These are phyloP conservation scores for Zygoascus sp. DNA, from an alignment of 1,139 yeast genomes.

Conservation along the genomic window DNA sequence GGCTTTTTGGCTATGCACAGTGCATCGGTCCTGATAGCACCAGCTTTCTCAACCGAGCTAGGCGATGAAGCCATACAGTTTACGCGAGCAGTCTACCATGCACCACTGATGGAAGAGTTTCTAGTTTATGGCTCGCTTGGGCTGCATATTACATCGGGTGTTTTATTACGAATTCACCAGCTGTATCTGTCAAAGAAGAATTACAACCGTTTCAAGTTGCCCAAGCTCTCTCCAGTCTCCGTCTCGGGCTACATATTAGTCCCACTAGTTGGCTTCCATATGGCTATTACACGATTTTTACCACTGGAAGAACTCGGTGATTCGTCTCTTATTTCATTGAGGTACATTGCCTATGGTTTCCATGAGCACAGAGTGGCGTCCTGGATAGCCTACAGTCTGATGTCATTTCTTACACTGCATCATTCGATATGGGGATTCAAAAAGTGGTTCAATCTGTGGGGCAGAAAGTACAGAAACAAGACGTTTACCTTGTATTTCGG, in stretches of 20 bases:
- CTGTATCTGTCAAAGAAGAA: conserved; percentile 29
- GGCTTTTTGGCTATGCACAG: conserved; percentile 58
- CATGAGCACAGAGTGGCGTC: conserved; percentile 22
- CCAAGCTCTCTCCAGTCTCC: conserved; percentile 47
- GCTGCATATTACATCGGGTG: conserved; percentile 53
- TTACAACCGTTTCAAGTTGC: conserved; percentile 24
- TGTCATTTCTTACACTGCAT: conserved; percentile 35
- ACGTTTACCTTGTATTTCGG: conserved; percentile 14
- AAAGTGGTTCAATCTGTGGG: conserved; percentile 31
- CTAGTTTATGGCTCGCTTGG: conserved; percentile 47
- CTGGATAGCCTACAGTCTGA: conserved; percentile 29
- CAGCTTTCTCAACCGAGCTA: conserved; percentile 44
- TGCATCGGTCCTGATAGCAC: conserved; percentile 52
- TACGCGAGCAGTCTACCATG: conserved; percentile 59
- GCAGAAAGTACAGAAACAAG: conserved; percentile 16
- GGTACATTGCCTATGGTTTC: conserved; percentile 48
- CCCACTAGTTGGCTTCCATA: conserved; percentile 48
- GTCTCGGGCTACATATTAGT: conserved; percentile 56
- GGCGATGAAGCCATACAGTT: conserved; percentile 58
- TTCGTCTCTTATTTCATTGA: conserved; percentile 52
- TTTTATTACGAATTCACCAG: conserved; percentile 43
- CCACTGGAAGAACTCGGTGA: conserved; percentile 62
- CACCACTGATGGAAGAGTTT: conserved; percentile 46
- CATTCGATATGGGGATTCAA: conserved; percentile 43
- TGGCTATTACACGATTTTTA: conserved; percentile 43